Conservation (phyloP, 495 filamentous ascomycete genomes). For the Talaromyces wortmannii region DNA sequence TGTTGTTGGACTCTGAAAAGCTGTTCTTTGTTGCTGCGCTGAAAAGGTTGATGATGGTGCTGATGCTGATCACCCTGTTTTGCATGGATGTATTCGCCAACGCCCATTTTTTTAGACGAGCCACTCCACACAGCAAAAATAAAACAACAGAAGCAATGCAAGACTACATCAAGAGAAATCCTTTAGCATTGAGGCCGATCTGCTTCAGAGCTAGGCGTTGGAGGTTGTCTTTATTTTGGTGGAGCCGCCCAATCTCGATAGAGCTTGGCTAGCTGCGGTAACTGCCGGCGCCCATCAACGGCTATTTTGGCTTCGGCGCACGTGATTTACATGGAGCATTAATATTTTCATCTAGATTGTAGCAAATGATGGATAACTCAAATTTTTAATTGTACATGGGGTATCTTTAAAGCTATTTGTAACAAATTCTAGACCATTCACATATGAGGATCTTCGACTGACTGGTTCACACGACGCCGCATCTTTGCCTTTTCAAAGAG, state of each 20-base stretch:
- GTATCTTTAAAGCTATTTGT: neutral
- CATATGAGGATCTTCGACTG: slow-evolving; percentile 25
- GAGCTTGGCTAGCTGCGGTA: neutral
- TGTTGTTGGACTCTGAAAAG: neutral
- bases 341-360: no score
- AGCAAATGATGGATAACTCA: no score
- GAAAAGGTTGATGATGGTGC: neutral
- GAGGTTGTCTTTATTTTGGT: slow-evolving; percentile 53
- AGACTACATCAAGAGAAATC: slow-evolving; percentile 16
- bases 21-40: neutral
- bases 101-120: slow-evolving; percentile 56
- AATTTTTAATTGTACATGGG: neutral
- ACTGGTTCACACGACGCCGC: slow-evolving; percentile 27
- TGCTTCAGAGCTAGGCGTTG: no score
- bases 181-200: no score
- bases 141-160: slow-evolving; percentile 4
- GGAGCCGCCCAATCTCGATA: neutral
- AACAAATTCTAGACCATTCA: neutral
- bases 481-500: slow-evolving; percentile 29
- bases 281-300: neutral
- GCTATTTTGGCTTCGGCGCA: neutral
- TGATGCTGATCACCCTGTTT: slow-evolving; percentile 25
- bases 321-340: neutral
- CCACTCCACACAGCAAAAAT: slow-evolving; percentile 62
- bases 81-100: slow-evolving; percentile 38